Percentiles rank a stretch among this genome's conserved stretches.
phyloP scores from a whole-genome alignment of 257 asterid species.

The Solanum lignicaule region DNA sequence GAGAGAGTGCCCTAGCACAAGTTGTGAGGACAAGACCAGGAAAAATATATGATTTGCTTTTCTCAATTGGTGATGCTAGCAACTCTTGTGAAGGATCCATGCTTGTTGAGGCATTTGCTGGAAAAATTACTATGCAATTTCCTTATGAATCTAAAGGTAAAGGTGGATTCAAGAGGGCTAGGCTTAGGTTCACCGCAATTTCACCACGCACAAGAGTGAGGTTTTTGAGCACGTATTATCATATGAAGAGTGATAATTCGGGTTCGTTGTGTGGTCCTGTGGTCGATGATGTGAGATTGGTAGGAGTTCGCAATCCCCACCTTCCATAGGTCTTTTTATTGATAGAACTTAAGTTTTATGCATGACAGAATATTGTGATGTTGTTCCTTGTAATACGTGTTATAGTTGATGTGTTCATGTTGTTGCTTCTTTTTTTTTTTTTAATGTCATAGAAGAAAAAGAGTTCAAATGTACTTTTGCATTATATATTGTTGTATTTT shows the following conservation, averaged over 20 bases:
- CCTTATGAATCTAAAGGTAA: conserved; percentile 11
- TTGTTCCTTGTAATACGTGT: neutral
- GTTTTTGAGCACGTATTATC: conserved; percentile 11
- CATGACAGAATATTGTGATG: neutral
- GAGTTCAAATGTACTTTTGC: neutral
- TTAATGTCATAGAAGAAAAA: neutral
- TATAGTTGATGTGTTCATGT: neutral
- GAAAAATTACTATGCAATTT: conserved; percentile 2
- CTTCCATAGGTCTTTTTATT: neutral
- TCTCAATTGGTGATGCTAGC: conserved; percentile 12
- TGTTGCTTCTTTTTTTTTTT: neutral
- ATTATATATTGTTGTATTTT: neutral
- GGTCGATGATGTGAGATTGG: conserved; percentile 12
- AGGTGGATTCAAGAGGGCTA: conserved; percentile 6
- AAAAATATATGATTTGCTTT: neutral
- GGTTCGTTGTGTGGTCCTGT: conserved; percentile 18
- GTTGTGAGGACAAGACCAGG: conserved; percentile 11
- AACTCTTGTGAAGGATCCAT: conserved; percentile 10
- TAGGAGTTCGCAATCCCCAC: conserved; percentile 2
- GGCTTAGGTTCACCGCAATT: conserved; percentile 8
- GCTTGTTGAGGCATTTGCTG: conserved; percentile 19
- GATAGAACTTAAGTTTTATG: neutral
- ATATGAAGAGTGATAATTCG: conserved; percentile 6
- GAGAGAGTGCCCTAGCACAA: conserved; percentile 18
- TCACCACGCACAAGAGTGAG: conserved; percentile 3